Evolutionary conservation across 768 basidiomycete genomes (phyloP), one percentile per base, ranked within the genome.

Genomic region (Fomitopsis pulvina): DNA sequence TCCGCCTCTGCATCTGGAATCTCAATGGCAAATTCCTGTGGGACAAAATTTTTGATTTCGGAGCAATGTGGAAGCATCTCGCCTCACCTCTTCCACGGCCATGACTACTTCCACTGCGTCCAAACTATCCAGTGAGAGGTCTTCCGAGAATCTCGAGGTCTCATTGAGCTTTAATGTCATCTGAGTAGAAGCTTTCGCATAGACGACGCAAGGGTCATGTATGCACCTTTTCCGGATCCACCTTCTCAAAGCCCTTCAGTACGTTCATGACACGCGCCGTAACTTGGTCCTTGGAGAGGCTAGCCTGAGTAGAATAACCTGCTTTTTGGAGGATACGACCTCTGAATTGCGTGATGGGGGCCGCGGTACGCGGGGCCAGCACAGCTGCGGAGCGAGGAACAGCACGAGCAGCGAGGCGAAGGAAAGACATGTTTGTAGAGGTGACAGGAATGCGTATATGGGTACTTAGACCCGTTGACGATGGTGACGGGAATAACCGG

Each of bases 71-170:
- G 25, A 30, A 7, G 25, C 52, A 18, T 10, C 6, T 28, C 5
- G 40, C 64, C 40, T n/a, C 58, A 82, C 86, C 80, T 93, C 96
- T 72, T 99, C 96, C 58, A 99, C 86, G 34, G 95, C 92, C 93
- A 99, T 96, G 60, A 98, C 90, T 24, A 97, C 93, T 68, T 99
- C 96, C 18, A 99, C 94, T 18, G 93, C 80, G 67, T 99, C 96
- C 65, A 99, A 73, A 60, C 93, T 97, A 70, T 99, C 96, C 27
- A 96, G 77, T 26, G 90, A 92, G 45, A 96, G 78, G 74, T 96
- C 91, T 41, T 81, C 75, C 45, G 80, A 69, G 67, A 96, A 93
- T 10, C 79, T 75, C 10, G 89, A 73, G 28, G 75, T 62, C 9
- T 79, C 58, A 16, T 77, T 74, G 60, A 97, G 73, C 93, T 95